These are phyloP conservation scores for Ceriops decandra DNA, from an alignment of 345 rosid genomes.

Conservation along the genomic window DNA sequence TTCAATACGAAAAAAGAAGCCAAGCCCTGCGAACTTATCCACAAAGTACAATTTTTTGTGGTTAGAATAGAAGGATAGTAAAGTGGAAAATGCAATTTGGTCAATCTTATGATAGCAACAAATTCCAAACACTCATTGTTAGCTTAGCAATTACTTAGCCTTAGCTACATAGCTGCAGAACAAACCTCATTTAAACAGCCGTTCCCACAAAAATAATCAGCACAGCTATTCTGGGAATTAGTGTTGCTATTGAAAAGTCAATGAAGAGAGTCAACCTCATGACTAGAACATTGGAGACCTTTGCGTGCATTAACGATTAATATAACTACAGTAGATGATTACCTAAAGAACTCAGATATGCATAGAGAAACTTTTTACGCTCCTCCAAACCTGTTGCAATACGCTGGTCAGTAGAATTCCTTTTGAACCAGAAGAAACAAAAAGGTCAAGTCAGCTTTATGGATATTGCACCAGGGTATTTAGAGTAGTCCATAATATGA, in stretches of 20 bases:
- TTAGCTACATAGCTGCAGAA: no score
- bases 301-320: neutral
- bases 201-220: no score
- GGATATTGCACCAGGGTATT: constrained; percentile 25
- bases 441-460: neutral
- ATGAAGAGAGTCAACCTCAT: no score
- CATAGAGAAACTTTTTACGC: constrained; percentile 51
- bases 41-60: neutral
- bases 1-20: neutral
- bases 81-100: neutral
- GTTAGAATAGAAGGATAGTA: no score
- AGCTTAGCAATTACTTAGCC: no score
- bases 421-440: neutral
- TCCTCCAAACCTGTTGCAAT: constrained; percentile 58
- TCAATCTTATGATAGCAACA: neutral
- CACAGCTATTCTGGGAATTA: no score
- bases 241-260: no score
- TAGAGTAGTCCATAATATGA: constrained; percentile 28
- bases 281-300: neutral
- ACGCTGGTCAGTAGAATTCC: constrained; percentile 7
- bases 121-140: neutral
- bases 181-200: no score
- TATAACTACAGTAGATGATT: neutral
- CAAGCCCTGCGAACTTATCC: neutral
- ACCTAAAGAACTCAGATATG: constrained; percentile 69